Conservation (phyloP, 148 eudicot species). For the Chenopodium quinoa region DNA sequence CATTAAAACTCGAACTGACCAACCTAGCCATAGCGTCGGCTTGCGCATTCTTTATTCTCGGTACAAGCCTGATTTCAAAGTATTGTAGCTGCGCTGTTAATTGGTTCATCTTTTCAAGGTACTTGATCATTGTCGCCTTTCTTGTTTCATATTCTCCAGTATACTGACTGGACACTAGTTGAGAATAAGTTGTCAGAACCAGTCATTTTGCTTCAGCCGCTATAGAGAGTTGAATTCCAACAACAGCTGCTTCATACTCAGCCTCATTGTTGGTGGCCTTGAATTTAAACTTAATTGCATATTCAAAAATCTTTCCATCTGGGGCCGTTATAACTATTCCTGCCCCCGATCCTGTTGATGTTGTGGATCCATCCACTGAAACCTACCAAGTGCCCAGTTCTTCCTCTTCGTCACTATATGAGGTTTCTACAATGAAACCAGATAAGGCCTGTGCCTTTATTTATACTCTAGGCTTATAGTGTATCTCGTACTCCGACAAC, state of each 20-base stretch:
- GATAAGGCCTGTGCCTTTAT: not conserved
- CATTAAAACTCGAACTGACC: too few species aligned
- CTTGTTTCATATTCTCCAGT: too few species aligned
- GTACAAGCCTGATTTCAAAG: too few species aligned
- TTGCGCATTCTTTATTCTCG: too few species aligned
- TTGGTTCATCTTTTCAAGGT: too few species aligned
- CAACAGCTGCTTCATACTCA: not conserved
- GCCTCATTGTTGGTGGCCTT: not conserved
- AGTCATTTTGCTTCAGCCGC: not conserved
- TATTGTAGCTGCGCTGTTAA: too few species aligned
- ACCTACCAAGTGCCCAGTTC: not conserved
- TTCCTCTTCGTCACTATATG: not conserved
- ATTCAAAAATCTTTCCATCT: not conserved
- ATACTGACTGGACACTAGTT: not conserved
- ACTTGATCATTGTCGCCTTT: too few species aligned
- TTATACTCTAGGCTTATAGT: not conserved
- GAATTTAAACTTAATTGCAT: too few species aligned
- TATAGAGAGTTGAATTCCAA: not conserved
- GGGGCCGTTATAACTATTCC: not conserved
- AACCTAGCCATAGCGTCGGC: too few species aligned
- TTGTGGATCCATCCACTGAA: not conserved
- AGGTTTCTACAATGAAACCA: not conserved
- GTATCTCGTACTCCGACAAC: not conserved
- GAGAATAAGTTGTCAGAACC: not conserved
- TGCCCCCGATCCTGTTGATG: not conserved